Evolutionary conservation across 768 basidiomycete genomes (phyloP).

Genomic region (Auriscalpium vulgare): DNA sequence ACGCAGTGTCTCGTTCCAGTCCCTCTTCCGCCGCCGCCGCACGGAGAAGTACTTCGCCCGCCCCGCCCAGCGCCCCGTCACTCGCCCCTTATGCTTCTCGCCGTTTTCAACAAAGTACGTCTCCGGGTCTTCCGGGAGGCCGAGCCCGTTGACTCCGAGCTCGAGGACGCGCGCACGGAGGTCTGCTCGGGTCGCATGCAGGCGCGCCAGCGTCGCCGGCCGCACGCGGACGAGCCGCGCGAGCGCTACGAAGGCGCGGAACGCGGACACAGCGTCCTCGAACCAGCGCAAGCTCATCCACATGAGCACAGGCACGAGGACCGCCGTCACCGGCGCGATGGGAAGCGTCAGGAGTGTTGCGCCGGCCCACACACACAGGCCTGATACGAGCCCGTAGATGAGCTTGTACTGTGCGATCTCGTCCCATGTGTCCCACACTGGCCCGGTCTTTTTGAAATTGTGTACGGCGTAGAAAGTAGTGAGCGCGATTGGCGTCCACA

Average conservation of each 20-base stretch:
- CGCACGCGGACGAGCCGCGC: conserved; percentile 56
- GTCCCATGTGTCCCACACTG: conserved; percentile 81
- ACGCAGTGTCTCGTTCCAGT: conserved; percentile 84
- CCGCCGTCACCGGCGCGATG: conserved; percentile 44
- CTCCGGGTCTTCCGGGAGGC: conserved; percentile 66
- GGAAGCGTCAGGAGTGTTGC: conserved; percentile 55
- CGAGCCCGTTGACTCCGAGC: conserved; percentile 48
- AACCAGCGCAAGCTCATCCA: conserved; percentile 88
- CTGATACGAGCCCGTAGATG: conserved; percentile 71
- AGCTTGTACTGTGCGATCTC: conserved; percentile 89
- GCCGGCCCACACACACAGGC: conserved; percentile 55
- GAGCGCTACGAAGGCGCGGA: conserved; percentile 64
- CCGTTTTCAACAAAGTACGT: conserved; percentile 49
- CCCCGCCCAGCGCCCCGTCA: conserved; percentile 62
- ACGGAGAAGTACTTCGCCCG: conserved; percentile 73
- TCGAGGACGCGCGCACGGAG: conserved; percentile 61
- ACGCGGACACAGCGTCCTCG: conserved; percentile 75
- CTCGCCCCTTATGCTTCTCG: conserved; percentile 64
- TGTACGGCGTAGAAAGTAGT: conserved; percentile 64
- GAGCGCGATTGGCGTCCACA: conserved; percentile 76
- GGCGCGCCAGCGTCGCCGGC: conserved; percentile 41
- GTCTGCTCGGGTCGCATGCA: conserved; percentile 46
- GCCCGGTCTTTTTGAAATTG: conserved; percentile 75
- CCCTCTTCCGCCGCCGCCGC: conserved; percentile 68
- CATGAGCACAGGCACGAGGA: conserved; percentile 68